Conservation (phyloP, 306 rosid genomes). For the Ammopiptanthus mongolicus region DNA sequence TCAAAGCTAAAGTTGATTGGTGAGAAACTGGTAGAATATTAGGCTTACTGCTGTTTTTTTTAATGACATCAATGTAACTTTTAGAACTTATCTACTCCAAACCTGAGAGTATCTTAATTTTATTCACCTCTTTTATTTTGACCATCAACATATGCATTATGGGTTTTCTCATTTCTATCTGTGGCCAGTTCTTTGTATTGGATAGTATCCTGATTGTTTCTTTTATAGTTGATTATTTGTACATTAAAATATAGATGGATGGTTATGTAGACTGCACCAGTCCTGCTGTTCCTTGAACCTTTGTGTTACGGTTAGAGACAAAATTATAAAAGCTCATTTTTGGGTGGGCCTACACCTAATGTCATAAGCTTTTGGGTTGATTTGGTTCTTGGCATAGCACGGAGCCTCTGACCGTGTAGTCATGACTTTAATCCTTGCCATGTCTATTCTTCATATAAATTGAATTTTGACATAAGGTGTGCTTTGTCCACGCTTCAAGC, state of each 20-base stretch:
- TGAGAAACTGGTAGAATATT: background rate
- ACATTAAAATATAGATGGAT: background rate
- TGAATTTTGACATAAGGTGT: background rate
- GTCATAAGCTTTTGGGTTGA: constrained; percentile 7
- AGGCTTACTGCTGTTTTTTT: background rate
- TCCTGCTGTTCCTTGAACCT: background rate
- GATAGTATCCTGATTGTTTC: background rate
- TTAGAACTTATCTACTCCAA: background rate
- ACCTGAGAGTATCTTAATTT: constrained; percentile 8
- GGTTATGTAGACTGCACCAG: background rate
- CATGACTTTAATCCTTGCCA: background rate
- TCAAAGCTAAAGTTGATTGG: background rate
- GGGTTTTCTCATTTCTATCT: background rate
- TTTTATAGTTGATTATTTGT: background rate
- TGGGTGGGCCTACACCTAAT: background rate
- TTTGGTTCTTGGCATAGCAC: background rate
- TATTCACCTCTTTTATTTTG: background rate
- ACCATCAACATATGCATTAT: background rate
- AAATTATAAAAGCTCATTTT: background rate
- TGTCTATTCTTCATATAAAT: background rate
- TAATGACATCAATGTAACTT: background rate
- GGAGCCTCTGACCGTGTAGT: background rate
- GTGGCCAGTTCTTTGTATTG: background rate
- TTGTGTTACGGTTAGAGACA: background rate
- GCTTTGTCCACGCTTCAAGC: background rate